Percentiles rank a stretch among this genome's conserved stretches.
Conservation (phyloP, 208 protist genomes). For the Trypanosoma caninum region DNA sequence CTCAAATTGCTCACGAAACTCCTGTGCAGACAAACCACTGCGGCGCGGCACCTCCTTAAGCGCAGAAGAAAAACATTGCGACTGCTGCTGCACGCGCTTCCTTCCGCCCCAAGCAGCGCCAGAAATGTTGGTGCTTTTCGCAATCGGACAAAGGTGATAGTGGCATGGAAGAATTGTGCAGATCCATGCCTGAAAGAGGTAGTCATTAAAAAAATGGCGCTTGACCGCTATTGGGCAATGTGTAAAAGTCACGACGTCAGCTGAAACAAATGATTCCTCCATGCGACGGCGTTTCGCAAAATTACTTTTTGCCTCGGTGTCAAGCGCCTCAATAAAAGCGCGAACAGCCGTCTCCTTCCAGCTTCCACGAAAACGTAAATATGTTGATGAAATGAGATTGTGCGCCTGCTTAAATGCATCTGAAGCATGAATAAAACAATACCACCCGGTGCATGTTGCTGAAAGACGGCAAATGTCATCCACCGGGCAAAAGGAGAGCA, state of each 20-base stretch:
- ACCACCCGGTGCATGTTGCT: conserved; percentile 72
- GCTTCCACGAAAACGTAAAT: conserved; percentile 52
- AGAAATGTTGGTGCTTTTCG: background rate
- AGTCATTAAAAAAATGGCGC: conserved; percentile 73
- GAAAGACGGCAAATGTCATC: conserved; percentile 69
- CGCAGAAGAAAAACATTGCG: conserved; percentile 46
- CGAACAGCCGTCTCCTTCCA: conserved; percentile 81
- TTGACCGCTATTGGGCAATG: conserved; percentile 56
- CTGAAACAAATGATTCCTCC: background rate
- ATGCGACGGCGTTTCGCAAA: conserved; percentile 20
- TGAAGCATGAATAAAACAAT: conserved; percentile 76
- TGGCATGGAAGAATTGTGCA: conserved; percentile 79
- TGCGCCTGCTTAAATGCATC: conserved; percentile 81
- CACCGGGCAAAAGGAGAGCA: conserved; percentile 66
- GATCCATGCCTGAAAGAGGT: conserved; percentile 88
- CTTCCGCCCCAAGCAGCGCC: conserved; percentile 16
- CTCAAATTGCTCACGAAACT: conserved; percentile 75
- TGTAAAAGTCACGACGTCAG: background rate
- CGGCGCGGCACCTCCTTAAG: conserved; percentile 63
- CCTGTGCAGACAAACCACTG: conserved; percentile 44
- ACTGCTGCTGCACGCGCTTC: background rate
- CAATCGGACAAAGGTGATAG: conserved; percentile 52
- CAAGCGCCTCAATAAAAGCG: conserved; percentile 29
- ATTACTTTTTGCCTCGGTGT: background rate
- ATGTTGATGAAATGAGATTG: conserved; percentile 44